Base-by-base conservation (phyloP, 2,329 filamentous ascomycete genomes). In the Calonectria fujianensis region DNA sequence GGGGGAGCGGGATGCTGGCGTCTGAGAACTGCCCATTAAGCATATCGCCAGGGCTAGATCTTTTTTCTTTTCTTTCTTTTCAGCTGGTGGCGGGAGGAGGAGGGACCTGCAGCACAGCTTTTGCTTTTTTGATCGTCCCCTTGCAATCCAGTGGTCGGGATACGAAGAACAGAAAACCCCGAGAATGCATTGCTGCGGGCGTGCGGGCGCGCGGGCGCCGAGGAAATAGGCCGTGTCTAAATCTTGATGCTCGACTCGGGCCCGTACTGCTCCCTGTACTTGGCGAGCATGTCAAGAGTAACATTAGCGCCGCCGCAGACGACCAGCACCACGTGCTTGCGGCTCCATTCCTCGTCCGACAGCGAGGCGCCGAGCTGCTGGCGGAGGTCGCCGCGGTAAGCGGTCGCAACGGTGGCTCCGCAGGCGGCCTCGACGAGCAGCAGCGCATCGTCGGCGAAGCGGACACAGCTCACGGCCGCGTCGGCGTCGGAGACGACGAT, bases 371-470 rank as follows among this genome's bases (percentile, higher is more conserved):
- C 91, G 0, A 96, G 85, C 13, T 91, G 85, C 78, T 89, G 87
- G 81, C 92, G 89, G 80, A 97, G 82, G 51, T 90, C 84, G 0
- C 90, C 92, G 51, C 90, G 91, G 80, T 95, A 95, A 73, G 89
- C 92, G 4, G 91, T 83, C 1, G 93, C 95, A 16, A 98, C 85
- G 68, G 93, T 94, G 8, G 96, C 95, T 0, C 96, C 96, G 83
- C 96, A 98, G 0, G 96, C 93, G 45, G 94, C 88, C 86, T 98
- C 96, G 4, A 98, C 95, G 72, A 98, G 87, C 72, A 96, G 86
- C 32, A 94, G 88, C 79, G 96, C 94, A 75, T 98, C 95, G 77
- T 98, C 94, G 13, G 95, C 93, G 75, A 98, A 93, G 31, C 91
- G 88, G 80, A 94, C 92, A 69, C 93, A 94, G 3, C 93, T 96